phyloP scores from a whole-genome alignment of 495 filamentous ascomycete genomes.

The Tuber indicum region DNA sequence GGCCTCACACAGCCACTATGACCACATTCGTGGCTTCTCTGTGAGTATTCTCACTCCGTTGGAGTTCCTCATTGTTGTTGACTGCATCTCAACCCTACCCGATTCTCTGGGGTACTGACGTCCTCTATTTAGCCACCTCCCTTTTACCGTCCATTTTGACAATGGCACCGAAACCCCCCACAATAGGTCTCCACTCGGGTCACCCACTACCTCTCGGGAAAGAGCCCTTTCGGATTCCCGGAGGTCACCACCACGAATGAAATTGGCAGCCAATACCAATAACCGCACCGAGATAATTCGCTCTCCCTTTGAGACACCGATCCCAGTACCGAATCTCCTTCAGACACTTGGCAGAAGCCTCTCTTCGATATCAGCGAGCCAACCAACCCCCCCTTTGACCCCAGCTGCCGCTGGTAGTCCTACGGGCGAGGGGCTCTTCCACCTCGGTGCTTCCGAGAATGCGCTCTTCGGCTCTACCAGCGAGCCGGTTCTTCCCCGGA shows the following conservation, averaged over 20 bases:
- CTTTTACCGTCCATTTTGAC: conserved; percentile 76
- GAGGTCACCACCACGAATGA: conserved; percentile 37
- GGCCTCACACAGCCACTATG: conserved; percentile 50
- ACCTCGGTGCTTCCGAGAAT: conserved; percentile 47
- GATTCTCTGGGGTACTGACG: conserved; percentile 19
- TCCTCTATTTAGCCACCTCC: conserved; percentile 61
- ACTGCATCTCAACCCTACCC: conserved; percentile 14
- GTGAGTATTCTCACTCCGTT: conserved; percentile 49
- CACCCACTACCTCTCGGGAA: conserved; percentile 24
- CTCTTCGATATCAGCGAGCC: conserved; percentile 48
- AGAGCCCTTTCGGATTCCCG: conserved; percentile 44
- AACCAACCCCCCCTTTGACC: conserved; percentile 40
- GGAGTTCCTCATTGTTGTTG: conserved; percentile 5
- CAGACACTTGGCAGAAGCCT: conserved; percentile 39
- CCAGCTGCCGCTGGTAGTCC: conserved; percentile 42
- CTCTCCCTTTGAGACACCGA: conserved; percentile 33
- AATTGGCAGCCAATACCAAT: conserved; percentile 1
- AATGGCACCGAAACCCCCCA: conserved; percentile 43
- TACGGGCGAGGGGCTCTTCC: conserved; percentile 43
- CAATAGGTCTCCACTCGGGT: conserved; percentile 37
- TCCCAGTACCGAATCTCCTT: conserved; percentile 41
- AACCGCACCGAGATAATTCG: not conserved
- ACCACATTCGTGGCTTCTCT: conserved; percentile 78
- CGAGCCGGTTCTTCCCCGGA: conserved; percentile 50
- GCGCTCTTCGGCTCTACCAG: conserved; percentile 33